Evolutionary conservation across 768 basidiomycete species (phyloP).

Genomic region (Pluteus cervinus): DNA sequence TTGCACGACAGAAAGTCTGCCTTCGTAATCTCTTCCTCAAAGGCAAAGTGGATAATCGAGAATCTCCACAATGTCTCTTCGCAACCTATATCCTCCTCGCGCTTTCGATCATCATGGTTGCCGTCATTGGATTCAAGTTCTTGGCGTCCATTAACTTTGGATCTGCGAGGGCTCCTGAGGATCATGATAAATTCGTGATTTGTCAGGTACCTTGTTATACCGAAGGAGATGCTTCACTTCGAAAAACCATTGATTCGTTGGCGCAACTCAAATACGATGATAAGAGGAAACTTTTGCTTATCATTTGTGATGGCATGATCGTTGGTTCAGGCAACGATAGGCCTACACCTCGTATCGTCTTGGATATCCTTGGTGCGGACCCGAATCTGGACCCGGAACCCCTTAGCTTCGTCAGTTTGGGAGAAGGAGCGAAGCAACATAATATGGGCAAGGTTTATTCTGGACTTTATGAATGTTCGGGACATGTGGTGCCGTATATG

Average conservation of each 20-base stretch:
- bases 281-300: slow-evolving; percentile 88
- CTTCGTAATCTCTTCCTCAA: slow-evolving; percentile 90
- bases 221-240: slow-evolving; percentile 83
- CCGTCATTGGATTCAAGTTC: slow-evolving; percentile 95
- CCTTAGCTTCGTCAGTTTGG: slow-evolving; percentile 87
- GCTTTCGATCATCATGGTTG: slow-evolving; percentile 87
- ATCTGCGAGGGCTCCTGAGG: slow-evolving; percentile 76
- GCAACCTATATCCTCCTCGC: slow-evolving; percentile 87
- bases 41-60: slow-evolving; percentile 88
- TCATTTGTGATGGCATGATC: slow-evolving; percentile 98
- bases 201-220: slow-evolving; percentile 99
- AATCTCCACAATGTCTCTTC: slow-evolving; percentile 89
- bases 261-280: slow-evolving; percentile 96
- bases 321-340: slow-evolving; percentile 96
- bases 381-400: slow-evolving; percentile 93
- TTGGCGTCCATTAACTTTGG: slow-evolving; percentile 85
- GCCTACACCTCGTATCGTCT: slow-evolving; percentile 91
- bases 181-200: slow-evolving; percentile 95
- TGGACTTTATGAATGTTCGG: slow-evolving; percentile 87
- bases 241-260: slow-evolving; percentile 88
- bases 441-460: slow-evolving; percentile 99
- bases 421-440: slow-evolving; percentile 92
- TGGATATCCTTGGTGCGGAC: slow-evolving; percentile 94
- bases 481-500: slow-evolving; percentile 94
- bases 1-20: slow-evolving; percentile 77